Base-by-base conservation (phyloP, 352 stramenopile species). In the Globisporangium takayamanum region DNA sequence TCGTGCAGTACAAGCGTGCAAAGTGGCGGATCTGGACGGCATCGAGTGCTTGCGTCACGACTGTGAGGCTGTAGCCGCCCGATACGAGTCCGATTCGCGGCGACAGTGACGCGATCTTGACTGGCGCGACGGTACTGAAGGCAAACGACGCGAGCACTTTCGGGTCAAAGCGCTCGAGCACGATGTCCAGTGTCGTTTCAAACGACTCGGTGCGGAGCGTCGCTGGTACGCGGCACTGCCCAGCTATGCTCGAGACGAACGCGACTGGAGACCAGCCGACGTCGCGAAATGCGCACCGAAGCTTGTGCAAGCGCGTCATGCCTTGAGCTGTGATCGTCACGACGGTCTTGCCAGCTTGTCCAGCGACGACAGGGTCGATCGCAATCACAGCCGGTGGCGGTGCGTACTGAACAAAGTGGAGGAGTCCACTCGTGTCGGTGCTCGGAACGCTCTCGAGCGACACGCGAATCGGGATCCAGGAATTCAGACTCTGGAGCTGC, bases 391-490 rank as follows among this genome's bases (percentile, higher is more conserved):
- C 7, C 10, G 49, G 49, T 7, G 33, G 49, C 1, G 49, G 49
- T 3, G 30, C 20, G 18, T 28, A 49, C 44, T 20, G 44, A 14
- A 49, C 20, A 14, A 25, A 28, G 12, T 39, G 7, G 33, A 36
- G 30, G 5, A 39, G 10, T 7, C 33, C 33, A 39, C 6, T 39
- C 33, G 33, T 49, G 41, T 20, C 11, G 44, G 5, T 15, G 44
- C 7, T 26, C 44, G 16, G n/a, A 26, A 14, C 25, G 10, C 56
- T 53, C 39, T 33, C 57, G 20, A 78, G 33, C 20, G 60, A 67
- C 30, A 83, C 36, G 16, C 45, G 12, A 30, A 80, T 48, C 20
- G 54, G 65, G 54, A 80, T 53, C 73, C 71, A 80, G 30, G 22
- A 18, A 12, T 63, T 55, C 30, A 53, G 52, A 20, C 57, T 63